Conservation (phyloP, 768 basidiomycete genomes). For the Rhodotorula sphaerocarpa region DNA sequence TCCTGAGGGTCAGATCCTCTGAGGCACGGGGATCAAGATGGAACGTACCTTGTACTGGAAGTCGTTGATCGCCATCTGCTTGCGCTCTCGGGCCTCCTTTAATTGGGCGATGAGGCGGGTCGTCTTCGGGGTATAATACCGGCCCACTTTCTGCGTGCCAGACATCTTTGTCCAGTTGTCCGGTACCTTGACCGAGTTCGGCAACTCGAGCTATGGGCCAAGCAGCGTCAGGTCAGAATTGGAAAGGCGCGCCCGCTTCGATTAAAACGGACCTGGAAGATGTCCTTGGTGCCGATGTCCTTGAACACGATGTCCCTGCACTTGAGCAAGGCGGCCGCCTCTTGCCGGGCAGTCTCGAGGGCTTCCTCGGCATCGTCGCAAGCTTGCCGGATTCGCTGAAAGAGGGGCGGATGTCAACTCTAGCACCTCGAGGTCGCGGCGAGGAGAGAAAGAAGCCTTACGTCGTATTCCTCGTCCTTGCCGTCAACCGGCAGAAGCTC, state of each 20-base stretch:
- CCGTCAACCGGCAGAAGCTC: slow-evolving; percentile 68
- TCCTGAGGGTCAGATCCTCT: no score
- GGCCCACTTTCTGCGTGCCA: slow-evolving; percentile 54
- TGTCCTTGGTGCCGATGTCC: slow-evolving; percentile 41
- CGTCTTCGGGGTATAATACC: slow-evolving; percentile 70
- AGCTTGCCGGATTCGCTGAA: slow-evolving; percentile 53
- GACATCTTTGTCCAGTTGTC: slow-evolving; percentile 60
- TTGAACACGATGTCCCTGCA: slow-evolving; percentile 13
- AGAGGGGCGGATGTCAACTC: not conserved
- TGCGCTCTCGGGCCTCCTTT: slow-evolving; percentile 89
- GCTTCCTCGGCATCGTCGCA: slow-evolving; percentile 63
- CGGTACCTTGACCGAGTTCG: slow-evolving; percentile 30
- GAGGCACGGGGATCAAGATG: not conserved
- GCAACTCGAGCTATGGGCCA: slow-evolving; percentile 29
- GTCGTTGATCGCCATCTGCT: slow-evolving; percentile 65
- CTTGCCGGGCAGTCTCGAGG: slow-evolving; percentile 50
- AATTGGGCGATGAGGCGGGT: slow-evolving; percentile 64
- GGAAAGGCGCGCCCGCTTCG: not conserved
- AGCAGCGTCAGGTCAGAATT: not conserved
- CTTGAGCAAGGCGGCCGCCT: slow-evolving; percentile 59
- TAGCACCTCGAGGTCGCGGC: not conserved
- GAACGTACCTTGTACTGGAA: slow-evolving; percentile 59
- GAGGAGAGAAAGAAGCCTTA: not conserved
- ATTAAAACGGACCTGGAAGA: slow-evolving; percentile 34
- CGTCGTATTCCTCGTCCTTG: slow-evolving; percentile 77